A percentile compares a stretch with the other conserved stretches of the same genome.
These are phyloP conservation scores for Phytopythium chamaehyphon DNA, from an alignment of 352 stramenopile genomes.

Conservation along the genomic window DNA sequence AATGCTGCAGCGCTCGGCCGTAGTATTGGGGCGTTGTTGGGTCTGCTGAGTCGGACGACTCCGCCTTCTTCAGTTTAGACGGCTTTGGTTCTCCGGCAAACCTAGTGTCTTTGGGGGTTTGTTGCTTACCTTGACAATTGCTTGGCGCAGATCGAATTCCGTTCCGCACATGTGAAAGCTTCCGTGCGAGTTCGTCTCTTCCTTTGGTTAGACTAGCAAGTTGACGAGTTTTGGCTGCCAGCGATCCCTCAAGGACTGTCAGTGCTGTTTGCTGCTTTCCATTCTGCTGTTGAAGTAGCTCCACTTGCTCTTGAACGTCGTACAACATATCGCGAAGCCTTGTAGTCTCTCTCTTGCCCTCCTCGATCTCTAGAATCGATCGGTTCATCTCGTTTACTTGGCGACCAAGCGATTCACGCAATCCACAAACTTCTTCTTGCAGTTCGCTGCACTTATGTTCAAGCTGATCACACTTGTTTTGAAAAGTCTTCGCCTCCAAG, in stretches of 20 bases:
- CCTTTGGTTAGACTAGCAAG: conserved; percentile 4
- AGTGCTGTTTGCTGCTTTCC: conserved; percentile 3
- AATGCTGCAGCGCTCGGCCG: neutral
- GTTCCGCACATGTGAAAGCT: conserved; percentile 12
- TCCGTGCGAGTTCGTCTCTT: conserved; percentile 11
- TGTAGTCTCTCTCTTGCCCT: conserved; percentile 5
- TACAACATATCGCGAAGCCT: conserved; percentile 15
- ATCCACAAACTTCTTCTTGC: neutral
- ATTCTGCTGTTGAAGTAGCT: conserved; percentile 3
- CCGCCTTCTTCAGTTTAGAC: neutral
- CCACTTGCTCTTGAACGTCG: conserved; percentile 11
- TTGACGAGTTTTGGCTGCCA: conserved; percentile 5
- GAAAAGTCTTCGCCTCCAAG: too few relatives aligned
- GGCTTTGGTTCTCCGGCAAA: too few relatives aligned
- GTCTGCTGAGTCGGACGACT: neutral
- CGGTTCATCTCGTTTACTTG: neutral
- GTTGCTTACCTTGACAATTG: too few relatives aligned
- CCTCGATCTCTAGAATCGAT: neutral
- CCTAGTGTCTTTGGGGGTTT: too few relatives aligned
- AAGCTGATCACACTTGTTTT: too few relatives aligned
- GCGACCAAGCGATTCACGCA: neutral
- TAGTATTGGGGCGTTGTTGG: neutral
- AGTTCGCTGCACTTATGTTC: neutral
- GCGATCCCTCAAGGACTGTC: conserved; percentile 7
- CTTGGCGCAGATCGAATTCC: neutral